phyloP scores from a whole-genome alignment of 2,329 filamentous ascomycete genomes.

The Fusarium armeniacum region DNA sequence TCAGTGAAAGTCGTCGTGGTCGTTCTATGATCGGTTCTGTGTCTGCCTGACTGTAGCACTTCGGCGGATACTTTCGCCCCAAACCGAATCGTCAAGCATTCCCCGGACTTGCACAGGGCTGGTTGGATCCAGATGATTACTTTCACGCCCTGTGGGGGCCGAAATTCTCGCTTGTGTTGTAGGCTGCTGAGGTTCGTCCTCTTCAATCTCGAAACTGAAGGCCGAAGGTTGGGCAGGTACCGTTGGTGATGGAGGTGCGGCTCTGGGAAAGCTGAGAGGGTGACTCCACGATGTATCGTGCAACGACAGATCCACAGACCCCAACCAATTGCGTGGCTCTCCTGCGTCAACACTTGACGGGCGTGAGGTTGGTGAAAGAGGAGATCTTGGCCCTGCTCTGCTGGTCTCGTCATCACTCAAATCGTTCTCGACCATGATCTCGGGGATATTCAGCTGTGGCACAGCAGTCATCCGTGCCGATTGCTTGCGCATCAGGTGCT shows the following conservation, averaged over 20 bases:
- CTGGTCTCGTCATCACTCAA: constrained; percentile 60
- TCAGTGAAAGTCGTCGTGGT: constrained; percentile 51
- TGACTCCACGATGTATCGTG: constrained; percentile 57
- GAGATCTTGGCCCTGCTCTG: constrained; percentile 43
- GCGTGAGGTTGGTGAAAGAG: constrained; percentile 39
- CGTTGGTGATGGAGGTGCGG: constrained; percentile 57
- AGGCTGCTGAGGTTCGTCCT: constrained; percentile 52
- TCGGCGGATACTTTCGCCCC: constrained; percentile 91
- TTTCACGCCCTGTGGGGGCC: constrained; percentile 71
- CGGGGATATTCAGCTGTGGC: constrained; percentile 86
- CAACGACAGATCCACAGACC: constrained; percentile 59
- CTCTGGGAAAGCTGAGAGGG: constrained; percentile 68
- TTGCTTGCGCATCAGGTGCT: constrained; percentile 78
- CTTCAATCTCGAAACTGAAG: constrained; percentile 72
- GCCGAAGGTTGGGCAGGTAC: constrained; percentile 65
- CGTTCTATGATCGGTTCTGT: constrained; percentile 54
- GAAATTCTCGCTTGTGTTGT: constrained; percentile 61
- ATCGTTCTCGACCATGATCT: constrained; percentile 90
- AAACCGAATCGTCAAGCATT: constrained; percentile 88
- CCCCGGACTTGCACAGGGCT: constrained; percentile 80
- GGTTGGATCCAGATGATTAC: constrained; percentile 49
- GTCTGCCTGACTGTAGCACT: constrained; percentile 79
- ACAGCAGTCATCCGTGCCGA: constrained; percentile 81
- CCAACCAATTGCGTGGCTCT: constrained; percentile 60
- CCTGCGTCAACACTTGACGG: constrained; percentile 51